Conservation (phyloP, 805 yeast genomes). For the Teunomyces panamensis region DNA sequence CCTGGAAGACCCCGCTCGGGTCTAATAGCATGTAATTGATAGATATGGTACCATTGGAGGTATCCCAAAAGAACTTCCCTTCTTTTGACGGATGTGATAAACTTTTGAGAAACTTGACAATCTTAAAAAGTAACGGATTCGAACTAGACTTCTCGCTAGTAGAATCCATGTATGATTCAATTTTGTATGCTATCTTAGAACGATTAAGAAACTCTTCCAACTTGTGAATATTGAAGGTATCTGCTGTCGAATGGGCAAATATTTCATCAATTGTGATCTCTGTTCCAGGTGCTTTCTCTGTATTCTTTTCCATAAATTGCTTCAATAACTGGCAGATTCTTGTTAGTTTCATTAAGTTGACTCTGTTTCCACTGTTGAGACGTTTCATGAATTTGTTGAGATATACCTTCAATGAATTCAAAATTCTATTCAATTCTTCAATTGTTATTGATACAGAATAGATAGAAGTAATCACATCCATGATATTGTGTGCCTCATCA, state of each 20-base stretch:
- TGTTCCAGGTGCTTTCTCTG: conserved; percentile 47
- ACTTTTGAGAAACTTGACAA: conserved; percentile 61
- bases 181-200: conserved; percentile 79
- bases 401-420: conserved; percentile 53
- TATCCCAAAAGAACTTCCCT: conserved; percentile 74
- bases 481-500: conserved; percentile 89
- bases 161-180: conserved; percentile 63
- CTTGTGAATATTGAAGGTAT: conserved; percentile 65
- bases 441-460: conserved; percentile 59
- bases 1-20: conserved; percentile 68
- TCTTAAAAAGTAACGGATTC: conserved; percentile 61
- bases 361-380: conserved; percentile 68
- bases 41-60: conserved; percentile 21
- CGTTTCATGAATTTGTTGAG: conserved; percentile 57
- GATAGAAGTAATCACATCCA: conserved; percentile 71
- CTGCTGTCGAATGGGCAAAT: conserved; percentile 60
- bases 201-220: conserved; percentile 59
- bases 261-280: conserved; percentile 52
- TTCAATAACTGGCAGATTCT: conserved; percentile 54
- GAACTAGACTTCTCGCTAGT: conserved; percentile 16
- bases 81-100: conserved; percentile 73
- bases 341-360: conserved; percentile 60
- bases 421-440: conserved; percentile 45
- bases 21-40: conserved; percentile 75
- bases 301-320: conserved; percentile 40